These are phyloP conservation scores for Venturia effusa DNA, from an alignment of 2,329 filamentous ascomycete species.

Conservation along the genomic window DNA sequence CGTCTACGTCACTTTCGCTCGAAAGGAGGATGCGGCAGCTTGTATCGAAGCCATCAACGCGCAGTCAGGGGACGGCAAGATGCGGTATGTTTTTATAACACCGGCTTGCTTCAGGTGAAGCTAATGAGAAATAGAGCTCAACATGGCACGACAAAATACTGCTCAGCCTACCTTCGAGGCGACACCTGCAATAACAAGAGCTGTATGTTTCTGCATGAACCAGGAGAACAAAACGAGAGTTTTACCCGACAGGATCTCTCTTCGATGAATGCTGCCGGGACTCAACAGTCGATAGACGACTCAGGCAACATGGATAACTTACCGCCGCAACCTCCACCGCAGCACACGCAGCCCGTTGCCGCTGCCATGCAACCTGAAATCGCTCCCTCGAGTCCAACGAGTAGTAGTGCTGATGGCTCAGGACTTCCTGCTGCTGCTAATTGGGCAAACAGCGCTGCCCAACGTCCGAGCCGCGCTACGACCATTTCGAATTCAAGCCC, in stretches of 20 bases:
- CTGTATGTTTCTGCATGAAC: slow-evolving; percentile 96
- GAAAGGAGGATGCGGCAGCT: slow-evolving; percentile 75
- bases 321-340: slow-evolving; percentile 31
- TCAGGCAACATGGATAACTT: slow-evolving; percentile 37
- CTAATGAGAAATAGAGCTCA: slow-evolving; percentile 40
- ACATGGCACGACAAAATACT: slow-evolving; percentile 94
- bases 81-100: slow-evolving; percentile 55
- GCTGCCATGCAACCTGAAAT: slow-evolving; percentile 59
- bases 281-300: slow-evolving; percentile 45
- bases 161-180: slow-evolving; percentile 88
- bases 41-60: slow-evolving; percentile 61
- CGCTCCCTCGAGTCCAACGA: slow-evolving; percentile 44
- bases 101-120: neutral
- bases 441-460: slow-evolving; percentile 70
- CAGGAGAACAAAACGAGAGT: slow-evolving; percentile 95
- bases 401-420: slow-evolving; percentile 61
- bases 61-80: slow-evolving; percentile 81
- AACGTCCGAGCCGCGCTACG: slow-evolving; percentile 67
- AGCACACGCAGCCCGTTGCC: slow-evolving; percentile 40
- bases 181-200: slow-evolving; percentile 92
- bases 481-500: slow-evolving; percentile 77
- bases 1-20: slow-evolving; percentile 96
- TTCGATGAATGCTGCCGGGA: slow-evolving; percentile 82
- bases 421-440: slow-evolving; percentile 89
- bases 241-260: slow-evolving; percentile 91